Evolutionary conservation across 169 alveolate genomes (phyloP), one percentile per base, ranked within the genome.

Genomic region (Amoebophrya sp.): DNA sequence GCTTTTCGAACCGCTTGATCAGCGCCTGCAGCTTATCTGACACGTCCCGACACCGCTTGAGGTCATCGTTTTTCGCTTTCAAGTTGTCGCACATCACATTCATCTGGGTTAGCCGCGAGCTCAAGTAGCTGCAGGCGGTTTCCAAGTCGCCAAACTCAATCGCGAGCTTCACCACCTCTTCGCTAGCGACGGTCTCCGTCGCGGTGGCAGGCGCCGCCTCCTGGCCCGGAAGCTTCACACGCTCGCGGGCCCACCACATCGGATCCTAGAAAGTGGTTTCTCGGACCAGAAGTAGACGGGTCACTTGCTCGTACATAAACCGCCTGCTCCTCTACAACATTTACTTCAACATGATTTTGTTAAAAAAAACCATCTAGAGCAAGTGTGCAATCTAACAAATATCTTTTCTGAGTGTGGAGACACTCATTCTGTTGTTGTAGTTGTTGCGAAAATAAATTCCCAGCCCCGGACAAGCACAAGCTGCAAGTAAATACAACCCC

Each of bases 231-330:
- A n/a, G 39, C 83, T 66, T 66, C 83, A 66, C 83, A 2, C 83
- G 83, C 29, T 66, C 83, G 35, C 83, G 83, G 29, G 83, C 83
- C 83, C 83, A 66, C 83, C 83, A 66, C 83, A 66, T 66, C 83
- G 83, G 2, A 0, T 18, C 32, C 35, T 25, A n/a, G n/a, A n/a
- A n/a, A n/a, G n/a, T n/a, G n/a, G n/a, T n/a, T n/a, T n/a, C n/a
- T n/a, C n/a, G n/a, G n/a, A n/a, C 18, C 29, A 47, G 66, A 47
- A 47, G 66, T 7, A 47, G 66, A 47, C 29, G 66, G 18, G 66
- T 12, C 7, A 47, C 66, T 47, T 47, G 66, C 66, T 47, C n/a
- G n/a, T n/a, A n/a, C n/a, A n/a, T n/a, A n/a, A n/a, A n/a, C n/a
- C n/a, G n/a, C n/a, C n/a, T n/a, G n/a, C n/a, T n/a, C n/a, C n/a